Evolutionary conservation across 1,139 yeast genomes (phyloP).

Genomic region (Blastobotrys proliferans): DNA sequence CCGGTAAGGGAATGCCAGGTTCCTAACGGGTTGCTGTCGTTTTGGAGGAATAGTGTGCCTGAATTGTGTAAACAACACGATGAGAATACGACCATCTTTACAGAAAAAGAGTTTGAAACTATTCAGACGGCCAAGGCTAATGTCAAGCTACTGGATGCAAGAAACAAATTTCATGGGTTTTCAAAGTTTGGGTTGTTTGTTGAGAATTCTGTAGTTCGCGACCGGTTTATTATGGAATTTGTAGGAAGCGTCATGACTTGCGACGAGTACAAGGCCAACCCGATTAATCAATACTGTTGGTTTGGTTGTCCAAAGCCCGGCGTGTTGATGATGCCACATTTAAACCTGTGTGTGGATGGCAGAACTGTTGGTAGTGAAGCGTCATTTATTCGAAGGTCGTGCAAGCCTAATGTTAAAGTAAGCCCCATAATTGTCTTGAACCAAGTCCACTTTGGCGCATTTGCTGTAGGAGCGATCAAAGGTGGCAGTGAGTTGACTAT

Average conservation of each 20-base stretch:
- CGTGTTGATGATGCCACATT: constrained; percentile 50
- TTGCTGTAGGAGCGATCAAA: constrained; percentile 54
- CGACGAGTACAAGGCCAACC: constrained; percentile 57
- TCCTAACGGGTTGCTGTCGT: constrained; percentile 13
- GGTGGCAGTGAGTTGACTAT: constrained; percentile 66
- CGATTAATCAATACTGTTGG: constrained; percentile 70
- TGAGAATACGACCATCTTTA: constrained; percentile 21
- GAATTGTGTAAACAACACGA: constrained; percentile 15
- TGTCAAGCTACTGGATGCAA: constrained; percentile 50
- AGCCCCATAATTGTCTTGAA: constrained; percentile 47
- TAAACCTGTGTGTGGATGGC: constrained; percentile 69
- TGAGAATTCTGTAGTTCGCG: constrained; percentile 42
- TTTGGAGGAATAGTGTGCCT: constrained; percentile 11
- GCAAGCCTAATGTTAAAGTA: constrained; percentile 68
- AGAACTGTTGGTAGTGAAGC: constrained; percentile 74
- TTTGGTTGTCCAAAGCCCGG: constrained; percentile 85
- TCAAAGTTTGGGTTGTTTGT: constrained; percentile 64
- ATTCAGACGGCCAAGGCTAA: constrained; percentile 28
- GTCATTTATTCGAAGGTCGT: constrained; percentile 71
- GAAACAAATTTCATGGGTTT: constrained; percentile 68
- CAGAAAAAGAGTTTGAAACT: constrained; percentile 25
- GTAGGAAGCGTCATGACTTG: constrained; percentile 71
- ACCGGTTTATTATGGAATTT: constrained; percentile 57
- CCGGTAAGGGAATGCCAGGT: constrained; percentile 14
- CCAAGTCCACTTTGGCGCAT: constrained; percentile 52